phyloP scores from a whole-genome alignment of 805 yeast species.

The Alloascoidea hylecoeti region DNA sequence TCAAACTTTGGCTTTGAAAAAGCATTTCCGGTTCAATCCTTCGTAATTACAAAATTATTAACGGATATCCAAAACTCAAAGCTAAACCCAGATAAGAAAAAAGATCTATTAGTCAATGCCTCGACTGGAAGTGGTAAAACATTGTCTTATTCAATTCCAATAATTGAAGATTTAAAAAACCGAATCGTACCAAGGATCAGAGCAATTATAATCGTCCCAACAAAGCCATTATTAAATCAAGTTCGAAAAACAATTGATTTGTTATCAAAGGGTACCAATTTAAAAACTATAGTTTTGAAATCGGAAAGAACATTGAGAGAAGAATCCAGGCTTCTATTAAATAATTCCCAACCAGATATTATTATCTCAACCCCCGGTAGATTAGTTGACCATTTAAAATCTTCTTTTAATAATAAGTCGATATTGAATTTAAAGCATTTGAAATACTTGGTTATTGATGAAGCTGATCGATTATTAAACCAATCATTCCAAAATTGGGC shows the following conservation, averaged over 20 bases:
- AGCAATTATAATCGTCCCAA: constrained; percentile 77
- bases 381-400: constrained; percentile 54
- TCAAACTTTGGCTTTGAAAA: constrained; percentile 27
- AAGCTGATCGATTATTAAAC: constrained; percentile 86
- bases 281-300: constrained; percentile 44
- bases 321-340: constrained; percentile 43
- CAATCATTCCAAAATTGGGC: constrained; percentile 95
- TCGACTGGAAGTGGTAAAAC: constrained; percentile 96
- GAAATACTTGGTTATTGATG: constrained; percentile 79
- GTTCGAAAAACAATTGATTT: constrained; percentile 51
- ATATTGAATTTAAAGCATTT: constrained; percentile 27
- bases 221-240: constrained; percentile 76
- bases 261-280: constrained; percentile 51
- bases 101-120: constrained; percentile 77
- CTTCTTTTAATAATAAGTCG: constrained; percentile 14
- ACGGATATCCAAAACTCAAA: constrained; percentile 18
- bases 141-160: constrained; percentile 74
- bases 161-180: constrained; percentile 48
- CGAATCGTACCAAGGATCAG: constrained; percentile 62
- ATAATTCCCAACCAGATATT: constrained; percentile 42
- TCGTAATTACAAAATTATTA: constrained; percentile 45
- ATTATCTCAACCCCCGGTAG: constrained; percentile 69
- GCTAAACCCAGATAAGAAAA: constrained; percentile 18
- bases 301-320: constrained; percentile 43
- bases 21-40: constrained; percentile 71